Conservation (phyloP, 2,329 filamentous ascomycete genomes). For the Magnaporthales sp. region DNA sequence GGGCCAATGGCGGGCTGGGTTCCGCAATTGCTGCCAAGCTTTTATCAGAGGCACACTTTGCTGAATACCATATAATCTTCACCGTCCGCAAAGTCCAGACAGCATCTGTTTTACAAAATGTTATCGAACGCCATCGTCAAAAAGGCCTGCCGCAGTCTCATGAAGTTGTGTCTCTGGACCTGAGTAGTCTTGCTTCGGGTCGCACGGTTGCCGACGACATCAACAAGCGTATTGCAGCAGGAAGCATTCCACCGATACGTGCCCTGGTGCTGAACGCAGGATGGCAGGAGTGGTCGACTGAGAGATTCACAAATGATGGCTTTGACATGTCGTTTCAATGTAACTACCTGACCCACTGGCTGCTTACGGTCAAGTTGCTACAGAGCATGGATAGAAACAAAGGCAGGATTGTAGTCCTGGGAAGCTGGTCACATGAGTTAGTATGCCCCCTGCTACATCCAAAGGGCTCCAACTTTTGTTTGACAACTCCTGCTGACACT, state of each 20-base stretch:
- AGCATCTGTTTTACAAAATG: constrained; percentile 6
- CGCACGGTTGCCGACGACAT: constrained; percentile 11
- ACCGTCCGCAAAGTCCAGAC: constrained; percentile 8
- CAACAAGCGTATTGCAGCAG: constrained; percentile 10
- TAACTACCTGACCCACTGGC: constrained; percentile 23
- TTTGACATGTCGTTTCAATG: constrained; percentile 22
- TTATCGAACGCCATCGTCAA: background rate
- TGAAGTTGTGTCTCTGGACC: constrained; percentile 12
- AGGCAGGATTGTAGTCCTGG: constrained; percentile 21
- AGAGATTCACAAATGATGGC: constrained; percentile 21
- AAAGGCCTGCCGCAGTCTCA: constrained; percentile 6
- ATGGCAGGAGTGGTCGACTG: constrained; percentile 13
- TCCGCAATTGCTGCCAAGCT: constrained; percentile 7
- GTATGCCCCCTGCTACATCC: background rate
- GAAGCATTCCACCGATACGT: constrained; percentile 17
- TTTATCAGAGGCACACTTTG: background rate
- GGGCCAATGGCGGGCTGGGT: constrained; percentile 11
- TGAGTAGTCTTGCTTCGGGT: constrained; percentile 9
- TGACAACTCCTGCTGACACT: background rate
- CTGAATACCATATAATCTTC: constrained; percentile 10
- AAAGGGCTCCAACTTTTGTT: background rate
- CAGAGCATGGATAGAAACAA: constrained; percentile 21
- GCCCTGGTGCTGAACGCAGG: constrained; percentile 20
- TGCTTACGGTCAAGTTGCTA: constrained; percentile 22
- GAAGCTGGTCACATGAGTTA: constrained; percentile 24